A percentile compares a stretch with the other conserved stretches of the same genome.
phyloP scores from a whole-genome alignment of 345 rosid genomes.

The Angophora floribunda region DNA sequence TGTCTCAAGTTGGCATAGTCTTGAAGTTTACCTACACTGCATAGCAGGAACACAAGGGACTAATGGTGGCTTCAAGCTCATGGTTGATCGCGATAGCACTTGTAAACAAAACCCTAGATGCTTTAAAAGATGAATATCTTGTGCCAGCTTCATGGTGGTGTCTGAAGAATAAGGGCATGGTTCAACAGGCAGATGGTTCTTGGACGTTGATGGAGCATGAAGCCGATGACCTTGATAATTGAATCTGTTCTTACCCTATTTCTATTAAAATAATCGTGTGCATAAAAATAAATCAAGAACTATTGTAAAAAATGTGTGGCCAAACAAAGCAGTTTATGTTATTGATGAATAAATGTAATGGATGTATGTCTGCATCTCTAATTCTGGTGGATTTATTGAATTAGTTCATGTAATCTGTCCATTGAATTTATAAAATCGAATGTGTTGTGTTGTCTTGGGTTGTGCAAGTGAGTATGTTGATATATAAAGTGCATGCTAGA shows the following conservation, averaged over 20 bases:
- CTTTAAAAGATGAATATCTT: conserved; percentile 42
- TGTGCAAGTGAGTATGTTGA: neutral
- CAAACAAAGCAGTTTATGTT: neutral
- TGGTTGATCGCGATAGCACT: conserved; percentile 49
- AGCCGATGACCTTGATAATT: conserved; percentile 10
- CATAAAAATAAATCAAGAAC: neutral
- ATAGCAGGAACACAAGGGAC: conserved; percentile 67
- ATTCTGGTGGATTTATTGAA: neutral
- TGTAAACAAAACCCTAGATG: conserved; percentile 44
- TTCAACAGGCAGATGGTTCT: conserved; percentile 59
- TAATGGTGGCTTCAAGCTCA: conserved; percentile 41
- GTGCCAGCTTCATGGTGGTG: conserved; percentile 54
- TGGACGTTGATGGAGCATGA: conserved; percentile 76
- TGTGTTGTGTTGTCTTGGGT: neutral
- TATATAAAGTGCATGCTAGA: neutral
- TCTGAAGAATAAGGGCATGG: conserved; percentile 62
- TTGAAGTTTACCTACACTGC: conserved; percentile 71
- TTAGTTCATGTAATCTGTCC: neutral
- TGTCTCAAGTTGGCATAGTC: conserved; percentile 31
- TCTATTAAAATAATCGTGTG: neutral
- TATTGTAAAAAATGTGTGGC: neutral
- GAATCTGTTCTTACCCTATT: neutral
- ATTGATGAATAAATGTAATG: neutral
- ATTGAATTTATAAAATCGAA: neutral
- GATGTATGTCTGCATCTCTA: neutral